Evolutionary conservation across 371 early-diverging fungal genomes (phyloP), one percentile per base, ranked within the genome.

Genomic region (Paraphysoderma sedebokerense): DNA sequence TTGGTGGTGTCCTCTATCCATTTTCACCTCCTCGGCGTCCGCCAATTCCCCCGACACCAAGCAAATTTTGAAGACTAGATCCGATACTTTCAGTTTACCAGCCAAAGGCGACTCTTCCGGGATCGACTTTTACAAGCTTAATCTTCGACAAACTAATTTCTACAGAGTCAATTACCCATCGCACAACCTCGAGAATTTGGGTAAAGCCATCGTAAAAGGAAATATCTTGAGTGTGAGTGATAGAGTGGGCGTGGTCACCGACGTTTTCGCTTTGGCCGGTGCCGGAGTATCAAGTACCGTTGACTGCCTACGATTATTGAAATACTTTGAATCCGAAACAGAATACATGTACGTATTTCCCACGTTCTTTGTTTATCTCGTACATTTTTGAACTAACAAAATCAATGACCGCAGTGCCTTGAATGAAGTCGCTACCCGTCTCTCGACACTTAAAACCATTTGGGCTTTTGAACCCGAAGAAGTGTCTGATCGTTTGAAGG

Each of bases 1-100:
- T 17, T 89, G 91, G 86, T 77, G 73, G 66, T 74, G 86, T 6
- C 87, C 87, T 2, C 54, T 85, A 15, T 17, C 5, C 1, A 27
- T 24, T 20, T 23, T 36, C 42, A 27, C 26, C 1, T 28, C 33
- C 45, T 26, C 13, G 34, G 35, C 17, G 15, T 19, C 38, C 17
- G 29, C 19, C 7, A 36, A 20, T 24, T 12, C 11, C 11, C 19
- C 11, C 19, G 17, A 26, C 13, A 17, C 54, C 11, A 22, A 38
- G 35, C 9, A 7, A 28, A 15, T 29, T 23, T 19, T 38, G 22
- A 30, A 26, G 29, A 3, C 6, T 1, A 9, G 19, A 13, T 7
- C 6, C 23, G 42, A 35, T 27, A 15, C 8, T 12, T 45, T 45
- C n/a, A 5, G 13, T 22, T 13, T 45, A 15, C 46, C 46, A 28